phyloP scores from a whole-genome alignment of 441 rosid genomes.

The Theobroma grandiflorum region DNA sequence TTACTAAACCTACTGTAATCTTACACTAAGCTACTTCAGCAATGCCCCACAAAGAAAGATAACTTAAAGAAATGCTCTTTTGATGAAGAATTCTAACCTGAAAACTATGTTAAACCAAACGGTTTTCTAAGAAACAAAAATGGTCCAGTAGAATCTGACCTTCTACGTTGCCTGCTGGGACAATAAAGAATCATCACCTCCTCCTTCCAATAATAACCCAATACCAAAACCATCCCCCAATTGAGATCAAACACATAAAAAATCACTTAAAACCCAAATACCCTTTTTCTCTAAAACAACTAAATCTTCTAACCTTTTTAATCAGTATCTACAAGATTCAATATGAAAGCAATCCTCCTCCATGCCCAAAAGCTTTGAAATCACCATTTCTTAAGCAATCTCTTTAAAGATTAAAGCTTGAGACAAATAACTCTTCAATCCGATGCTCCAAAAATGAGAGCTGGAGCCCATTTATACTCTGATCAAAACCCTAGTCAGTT shows the following conservation, averaged over 20 bases:
- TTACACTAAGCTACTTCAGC: conserved; percentile 28
- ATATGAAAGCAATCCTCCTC: conserved; percentile 50
- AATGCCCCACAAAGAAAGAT: conserved; percentile 16
- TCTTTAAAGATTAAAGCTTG: conserved; percentile 32
- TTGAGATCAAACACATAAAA: conserved; percentile 31
- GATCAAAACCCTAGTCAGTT: conserved; percentile 44
- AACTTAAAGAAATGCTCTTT: conserved; percentile 22
- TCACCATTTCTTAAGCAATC: conserved; percentile 21
- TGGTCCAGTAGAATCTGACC: conserved; percentile 39
- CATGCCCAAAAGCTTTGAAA: conserved; percentile 37
- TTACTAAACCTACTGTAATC: conserved; percentile 24
- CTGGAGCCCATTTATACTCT: conserved; percentile 29
- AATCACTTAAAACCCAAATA: conserved; percentile 23
- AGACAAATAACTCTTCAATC: conserved; percentile 31
- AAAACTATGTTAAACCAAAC: conserved; percentile 44
- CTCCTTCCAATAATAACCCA: conserved; percentile 34
- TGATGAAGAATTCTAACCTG: conserved; percentile 24
- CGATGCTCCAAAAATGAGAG: conserved; percentile 35
- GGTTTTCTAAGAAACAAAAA: conserved; percentile 44
- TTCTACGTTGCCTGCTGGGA: conserved; percentile 35
- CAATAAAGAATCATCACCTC: conserved; percentile 41
- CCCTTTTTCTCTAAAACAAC: conserved; percentile 22
- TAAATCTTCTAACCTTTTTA: conserved; percentile 20
- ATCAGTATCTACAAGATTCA: conserved; percentile 31
- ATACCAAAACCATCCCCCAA: conserved; percentile 42